These are phyloP conservation scores for Aethionema arabicum DNA, from an alignment of 345 rosid genomes.

Conservation along the genomic window DNA sequence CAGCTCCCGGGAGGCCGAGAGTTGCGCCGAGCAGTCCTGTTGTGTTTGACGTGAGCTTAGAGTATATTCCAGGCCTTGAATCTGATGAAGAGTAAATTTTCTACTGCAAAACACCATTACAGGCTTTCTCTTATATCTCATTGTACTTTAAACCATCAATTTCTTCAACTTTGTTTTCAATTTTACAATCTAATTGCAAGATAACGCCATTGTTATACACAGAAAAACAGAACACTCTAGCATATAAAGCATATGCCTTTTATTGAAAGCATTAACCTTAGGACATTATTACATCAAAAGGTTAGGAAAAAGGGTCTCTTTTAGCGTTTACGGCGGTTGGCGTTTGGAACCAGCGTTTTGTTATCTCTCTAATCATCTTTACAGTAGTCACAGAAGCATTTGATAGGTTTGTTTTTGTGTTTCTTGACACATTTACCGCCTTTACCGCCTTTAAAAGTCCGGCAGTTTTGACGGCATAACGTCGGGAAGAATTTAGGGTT, in stretches of 20 bases:
- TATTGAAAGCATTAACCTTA: too few species aligned
- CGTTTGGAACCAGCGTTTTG: not conserved
- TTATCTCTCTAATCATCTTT: conserved; percentile 17
- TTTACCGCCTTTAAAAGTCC: conserved; percentile 24
- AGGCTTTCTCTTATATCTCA: too few species aligned
- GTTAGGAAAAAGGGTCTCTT: not conserved
- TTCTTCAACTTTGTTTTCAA: not conserved
- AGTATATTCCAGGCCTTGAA: conserved; percentile 91
- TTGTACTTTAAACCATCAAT: too few species aligned
- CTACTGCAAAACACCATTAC: too few species aligned
- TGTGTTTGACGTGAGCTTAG: conserved; percentile 87
- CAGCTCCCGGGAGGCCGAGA: conserved; percentile 98
- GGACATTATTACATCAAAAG: conserved; percentile 2
- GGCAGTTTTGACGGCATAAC: conserved; percentile 33
- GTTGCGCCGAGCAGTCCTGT: conserved; percentile 90
- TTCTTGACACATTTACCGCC: conserved; percentile 34
- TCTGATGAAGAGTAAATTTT: conserved; percentile 47
- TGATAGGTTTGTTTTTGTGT: conserved; percentile 26
- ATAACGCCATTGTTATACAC: too few species aligned
- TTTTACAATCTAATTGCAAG: not conserved
- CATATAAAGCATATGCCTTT: too few species aligned
- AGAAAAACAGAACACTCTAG: too few species aligned
- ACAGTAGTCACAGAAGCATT: conserved; percentile 29
- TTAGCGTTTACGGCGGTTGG: not conserved
- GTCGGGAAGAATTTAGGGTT: conserved; percentile 31